Percentiles rank a stretch among this genome's conserved stretches.
Evolutionary conservation across 2,329 filamentous ascomycete species (phyloP).

Genomic region (Plenodomus biglobosus): DNA sequence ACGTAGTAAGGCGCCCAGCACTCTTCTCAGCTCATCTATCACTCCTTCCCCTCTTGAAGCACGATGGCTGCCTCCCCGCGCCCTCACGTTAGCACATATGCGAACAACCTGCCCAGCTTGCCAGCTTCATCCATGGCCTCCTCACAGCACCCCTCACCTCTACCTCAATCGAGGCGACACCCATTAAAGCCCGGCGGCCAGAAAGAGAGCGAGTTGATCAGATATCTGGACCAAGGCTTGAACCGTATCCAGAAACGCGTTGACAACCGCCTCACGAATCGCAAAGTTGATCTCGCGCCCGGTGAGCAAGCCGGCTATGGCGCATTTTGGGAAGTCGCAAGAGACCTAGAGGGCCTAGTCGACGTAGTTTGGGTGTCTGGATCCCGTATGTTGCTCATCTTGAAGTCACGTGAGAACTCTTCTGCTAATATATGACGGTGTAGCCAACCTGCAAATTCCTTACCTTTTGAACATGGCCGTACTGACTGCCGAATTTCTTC

Average conservation of each 20-base stretch:
- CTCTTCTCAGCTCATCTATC: too few species aligned
- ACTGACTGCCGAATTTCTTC: constrained; percentile 70
- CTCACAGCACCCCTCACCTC: constrained; percentile 45
- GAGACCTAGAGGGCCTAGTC: constrained; percentile 72
- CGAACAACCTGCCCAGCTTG: constrained; percentile 45
- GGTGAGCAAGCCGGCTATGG: constrained; percentile 55
- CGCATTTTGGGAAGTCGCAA: constrained; percentile 69
- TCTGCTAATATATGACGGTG: background rate
- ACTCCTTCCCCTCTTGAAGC: too few species aligned
- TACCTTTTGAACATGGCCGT: constrained; percentile 79
- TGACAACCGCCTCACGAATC: constrained; percentile 42
- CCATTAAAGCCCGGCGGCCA: constrained; percentile 58
- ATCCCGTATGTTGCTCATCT: constrained; percentile 65
- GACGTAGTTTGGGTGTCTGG: constrained; percentile 85
- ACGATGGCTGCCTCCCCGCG: background rate
- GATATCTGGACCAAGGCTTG: constrained; percentile 58
- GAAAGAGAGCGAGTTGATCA: constrained; percentile 61
- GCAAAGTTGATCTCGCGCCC: constrained; percentile 50
- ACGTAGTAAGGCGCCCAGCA: too few species aligned
- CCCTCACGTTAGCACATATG: background rate
- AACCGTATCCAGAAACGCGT: constrained; percentile 31
- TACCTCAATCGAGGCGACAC: constrained; percentile 56
- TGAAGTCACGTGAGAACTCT: background rate
- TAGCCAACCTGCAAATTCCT: constrained; percentile 78
- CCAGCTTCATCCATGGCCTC: constrained; percentile 51